Base-by-base conservation (phyloP, 371 early-diverging fungal genomes). In the Smittium mucronatum region DNA sequence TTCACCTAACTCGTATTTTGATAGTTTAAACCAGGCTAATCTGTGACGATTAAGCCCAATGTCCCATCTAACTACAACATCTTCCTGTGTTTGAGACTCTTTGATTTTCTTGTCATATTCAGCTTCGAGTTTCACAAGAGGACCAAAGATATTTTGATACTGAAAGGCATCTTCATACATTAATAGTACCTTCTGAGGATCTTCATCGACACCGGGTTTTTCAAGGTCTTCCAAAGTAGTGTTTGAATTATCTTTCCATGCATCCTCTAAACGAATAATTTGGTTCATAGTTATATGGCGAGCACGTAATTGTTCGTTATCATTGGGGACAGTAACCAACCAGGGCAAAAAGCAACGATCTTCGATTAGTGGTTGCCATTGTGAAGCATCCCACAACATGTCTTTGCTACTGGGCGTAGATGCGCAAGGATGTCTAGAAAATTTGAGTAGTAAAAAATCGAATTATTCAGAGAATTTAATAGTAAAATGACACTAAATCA, bases 301-400 rank as follows among this genome's bases (percentile, higher is more conserved):
- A 21, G 93, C 88, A 30, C 92, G 86, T 25, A 87, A 80, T 74
- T 90, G 89, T 73, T 95, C 96, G 71, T 89, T 86, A 64, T 91
- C 93, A 2, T 89, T 81, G 1, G 97, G 98, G 29, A 88, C 83
- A 71, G 90, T 93, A 60, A 98, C 95, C 2, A 98, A 80, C 98
- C 98, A 98, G 26, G 89, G 84, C 61, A 98, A 79, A 70, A 98
- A 93, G 61, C 89, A 88, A 28, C 95, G 85, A 75, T 98, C 95
- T 68, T 92, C 91, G 70, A 98, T 94, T 73, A 98, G 83, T 11
- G 98, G 96, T 80, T 91, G 84, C 98, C 98, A 98, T 72, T 95
- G 94, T 1, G 89, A 82, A 8, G 93, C 86, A 75, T 98, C 97
- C 98, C 98, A 98, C 73, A 87, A 89, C 84, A 92, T 86, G 72